Conservation (phyloP, 306 rosid species). For the Trifolium subterraneum region DNA sequence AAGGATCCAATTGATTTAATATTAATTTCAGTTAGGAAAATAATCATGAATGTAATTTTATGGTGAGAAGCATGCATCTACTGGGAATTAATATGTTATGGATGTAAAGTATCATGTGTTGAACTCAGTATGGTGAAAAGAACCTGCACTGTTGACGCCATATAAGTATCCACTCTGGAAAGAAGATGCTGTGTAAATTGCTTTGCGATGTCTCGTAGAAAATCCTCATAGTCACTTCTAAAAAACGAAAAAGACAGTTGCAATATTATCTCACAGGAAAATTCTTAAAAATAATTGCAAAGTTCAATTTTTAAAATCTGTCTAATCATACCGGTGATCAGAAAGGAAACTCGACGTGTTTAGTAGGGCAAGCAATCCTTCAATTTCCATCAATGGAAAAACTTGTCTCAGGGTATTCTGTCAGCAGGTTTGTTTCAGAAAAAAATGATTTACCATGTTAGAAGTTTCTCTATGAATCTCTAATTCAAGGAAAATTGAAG, state of each 20-base stretch:
- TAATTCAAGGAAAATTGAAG: slow-evolving; percentile 40
- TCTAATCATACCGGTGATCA: slow-evolving; percentile 74
- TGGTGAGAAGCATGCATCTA: slow-evolving; percentile 24
- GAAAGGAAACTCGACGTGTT: slow-evolving; percentile 76
- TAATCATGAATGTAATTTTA: not conserved
- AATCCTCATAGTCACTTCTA: slow-evolving; percentile 85
- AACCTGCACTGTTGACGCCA: slow-evolving; percentile 89
- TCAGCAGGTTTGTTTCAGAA: slow-evolving; percentile 16
- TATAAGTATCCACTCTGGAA: slow-evolving; percentile 77
- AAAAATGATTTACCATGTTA: slow-evolving; percentile 32
- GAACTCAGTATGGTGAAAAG: slow-evolving; percentile 5
- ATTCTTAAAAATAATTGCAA: slow-evolving; percentile 24
- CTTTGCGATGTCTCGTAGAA: slow-evolving; percentile 81
- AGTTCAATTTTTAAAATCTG: slow-evolving; percentile 31
- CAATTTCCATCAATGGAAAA: slow-evolving; percentile 72
- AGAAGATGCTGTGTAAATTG: slow-evolving; percentile 76
- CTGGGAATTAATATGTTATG: slow-evolving; percentile 32
- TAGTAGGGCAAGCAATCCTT: slow-evolving; percentile 56
- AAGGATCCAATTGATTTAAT: slow-evolving; percentile 18
- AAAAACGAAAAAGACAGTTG: slow-evolving; percentile 30
- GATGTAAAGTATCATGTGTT: not conserved
- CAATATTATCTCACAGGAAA: slow-evolving; percentile 16
- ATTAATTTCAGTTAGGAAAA: slow-evolving; percentile 16
- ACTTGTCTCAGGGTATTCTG: slow-evolving; percentile 78
- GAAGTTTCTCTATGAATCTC: slow-evolving; percentile 25